Evolutionary conservation across 2,329 filamentous ascomycete genomes (phyloP), one percentile per base, ranked within the genome.

Genomic region (Pestalotiopsis sp.): DNA sequence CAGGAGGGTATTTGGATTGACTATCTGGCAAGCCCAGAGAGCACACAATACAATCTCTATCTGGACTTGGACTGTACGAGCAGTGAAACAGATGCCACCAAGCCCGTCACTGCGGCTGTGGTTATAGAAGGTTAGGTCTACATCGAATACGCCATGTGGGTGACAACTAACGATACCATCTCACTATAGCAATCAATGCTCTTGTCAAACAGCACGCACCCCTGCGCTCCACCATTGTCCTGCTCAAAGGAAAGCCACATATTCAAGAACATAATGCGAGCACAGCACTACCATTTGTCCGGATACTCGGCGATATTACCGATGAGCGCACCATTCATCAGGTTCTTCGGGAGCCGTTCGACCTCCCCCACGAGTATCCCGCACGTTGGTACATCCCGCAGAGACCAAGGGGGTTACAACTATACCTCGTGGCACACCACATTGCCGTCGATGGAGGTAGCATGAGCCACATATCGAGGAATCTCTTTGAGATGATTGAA

Each of bases 1-100:
- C 56, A 58, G 20, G 56, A 58, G 56, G 56, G 56, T n/a, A 58
- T 58, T 58, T 58, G 56, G 56, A 27, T 58, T 12, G 56, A 58
- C 25, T 58, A 58, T n/a, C 20, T 58, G 20, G 56, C 56, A 12
- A 58, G 12, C 14, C 7, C n/a, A 1, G 25, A 27, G 12, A 58
- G 56, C 20, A 58, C 56, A 3, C 56, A 58, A 20, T 58, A 58
- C 25, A 58, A 58, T 23, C 25, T 58, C 11, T 23, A 20, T 1
- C 56, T 27, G 14, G n/a, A 58, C 9, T 14, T 20, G 56, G 25
- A 58, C 20, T 23, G 27, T 20, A n/a, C 56, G 12, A 23, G n/a
- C 23, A n/a, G 12, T 58, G 56, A 23, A n/a, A 20, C 56, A 23
- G 12, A 58, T 23, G 20, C 25, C 56, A 13, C n/a, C n/a, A 27